A percentile compares a stretch with the other conserved stretches of the same genome.
Evolutionary conservation across 2,329 filamentous ascomycete species (phyloP).

Genomic region (Seiridium unicorne): DNA sequence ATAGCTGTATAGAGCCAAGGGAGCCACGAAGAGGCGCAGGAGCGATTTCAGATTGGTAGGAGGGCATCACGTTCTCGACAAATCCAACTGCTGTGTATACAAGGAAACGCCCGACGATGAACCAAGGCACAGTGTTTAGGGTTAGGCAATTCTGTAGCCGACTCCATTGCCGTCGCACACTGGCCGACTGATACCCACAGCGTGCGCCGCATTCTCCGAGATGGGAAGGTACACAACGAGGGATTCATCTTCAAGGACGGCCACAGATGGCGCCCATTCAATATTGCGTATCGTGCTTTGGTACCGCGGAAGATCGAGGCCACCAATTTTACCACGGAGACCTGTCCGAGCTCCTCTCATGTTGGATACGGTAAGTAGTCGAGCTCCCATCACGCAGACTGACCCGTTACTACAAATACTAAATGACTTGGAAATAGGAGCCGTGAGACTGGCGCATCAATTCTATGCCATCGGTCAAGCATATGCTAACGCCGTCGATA

Average conservation of each 20-base stretch:
- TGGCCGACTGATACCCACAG: conserved; percentile 23
- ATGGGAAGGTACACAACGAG: conserved; percentile 19
- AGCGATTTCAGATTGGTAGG: conserved; percentile 15
- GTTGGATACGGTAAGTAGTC: conserved; percentile 10
- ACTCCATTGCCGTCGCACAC: conserved; percentile 19
- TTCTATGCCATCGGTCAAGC: conserved; percentile 10
- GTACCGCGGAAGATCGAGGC: conserved; percentile 12
- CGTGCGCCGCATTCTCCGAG: conserved; percentile 18
- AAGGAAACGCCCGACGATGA: conserved; percentile 5
- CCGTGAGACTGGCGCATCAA: conserved; percentile 7
- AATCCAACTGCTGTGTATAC: conserved; percentile 10
- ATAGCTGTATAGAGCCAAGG: conserved; percentile 16
- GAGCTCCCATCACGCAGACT: not conserved
- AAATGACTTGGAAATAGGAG: not conserved
- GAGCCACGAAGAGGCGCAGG: conserved; percentile 14
- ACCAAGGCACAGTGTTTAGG: not conserved
- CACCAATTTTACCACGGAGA: conserved; percentile 11
- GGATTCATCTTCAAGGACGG: conserved; percentile 19
- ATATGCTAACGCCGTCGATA: conserved; percentile 10
- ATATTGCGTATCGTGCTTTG: conserved; percentile 13
- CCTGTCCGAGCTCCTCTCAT: conserved; percentile 15
- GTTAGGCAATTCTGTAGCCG: not conserved
- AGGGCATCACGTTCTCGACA: conserved; percentile 13
- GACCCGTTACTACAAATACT: too few species aligned
- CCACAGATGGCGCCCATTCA: conserved; percentile 16